These are phyloP conservation scores for Acidomyces sp. DNA, from an alignment of 495 filamentous ascomycete genomes.

Conservation along the genomic window DNA sequence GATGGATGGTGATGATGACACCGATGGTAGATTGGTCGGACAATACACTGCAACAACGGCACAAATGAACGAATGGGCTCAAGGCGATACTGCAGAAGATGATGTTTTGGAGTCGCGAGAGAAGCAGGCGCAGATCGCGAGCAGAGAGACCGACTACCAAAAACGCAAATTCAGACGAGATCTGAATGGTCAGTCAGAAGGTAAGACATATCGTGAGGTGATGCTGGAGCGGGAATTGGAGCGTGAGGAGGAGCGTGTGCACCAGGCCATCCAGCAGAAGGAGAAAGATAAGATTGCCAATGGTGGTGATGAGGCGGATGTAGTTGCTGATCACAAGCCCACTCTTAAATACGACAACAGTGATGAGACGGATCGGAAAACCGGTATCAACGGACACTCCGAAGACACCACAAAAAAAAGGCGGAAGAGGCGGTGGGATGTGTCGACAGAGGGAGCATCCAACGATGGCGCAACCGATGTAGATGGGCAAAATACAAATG, in stretches of 20 bases:
- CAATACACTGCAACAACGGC: slow-evolving; percentile 90
- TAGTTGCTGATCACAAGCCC: slow-evolving; percentile 49
- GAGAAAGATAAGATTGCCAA: slow-evolving; percentile 56
- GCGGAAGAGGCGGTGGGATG: slow-evolving; percentile 87
- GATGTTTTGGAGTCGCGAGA: slow-evolving; percentile 80
- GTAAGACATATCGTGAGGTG: slow-evolving; percentile 74
- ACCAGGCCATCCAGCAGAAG: slow-evolving; percentile 66
- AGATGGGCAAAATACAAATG: slow-evolving; percentile 33
- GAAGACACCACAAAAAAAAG: slow-evolving; percentile 47
- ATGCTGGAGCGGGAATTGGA: slow-evolving; percentile 89
- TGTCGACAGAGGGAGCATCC: slow-evolving; percentile 38
- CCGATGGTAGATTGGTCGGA: slow-evolving; percentile 67
- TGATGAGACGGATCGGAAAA: slow-evolving; percentile 54
- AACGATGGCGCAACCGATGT: slow-evolving; percentile 29
- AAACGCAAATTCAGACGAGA: slow-evolving; percentile 77
- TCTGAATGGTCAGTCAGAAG: slow-evolving; percentile 56
- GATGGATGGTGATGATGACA: slow-evolving; percentile 72
- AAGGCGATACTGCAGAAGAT: slow-evolving; percentile 72
- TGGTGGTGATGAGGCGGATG: slow-evolving; percentile 29
- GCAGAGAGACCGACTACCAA: slow-evolving; percentile 94
- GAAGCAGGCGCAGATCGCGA: slow-evolving; percentile 75
- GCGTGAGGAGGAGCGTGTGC: slow-evolving; percentile 83
- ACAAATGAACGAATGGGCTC: slow-evolving; percentile 90
- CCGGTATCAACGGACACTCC: slow-evolving; percentile 50
- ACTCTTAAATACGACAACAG: slow-evolving; percentile 39